phyloP scores from a whole-genome alignment of 2,329 filamentous ascomycete genomes.

The Colletotrichum sp. region DNA sequence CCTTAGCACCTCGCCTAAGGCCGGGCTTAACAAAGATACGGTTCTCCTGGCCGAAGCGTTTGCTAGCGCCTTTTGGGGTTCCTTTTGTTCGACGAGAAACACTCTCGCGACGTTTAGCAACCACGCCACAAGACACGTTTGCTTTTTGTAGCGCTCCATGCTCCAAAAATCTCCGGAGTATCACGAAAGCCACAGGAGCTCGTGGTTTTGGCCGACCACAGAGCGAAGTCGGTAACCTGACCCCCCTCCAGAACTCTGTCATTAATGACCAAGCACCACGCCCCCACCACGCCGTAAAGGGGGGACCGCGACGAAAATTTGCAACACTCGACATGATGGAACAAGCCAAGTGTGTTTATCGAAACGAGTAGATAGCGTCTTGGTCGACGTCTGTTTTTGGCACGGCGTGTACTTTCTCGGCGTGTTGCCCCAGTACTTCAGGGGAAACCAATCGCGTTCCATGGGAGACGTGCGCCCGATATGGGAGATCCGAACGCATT shows the following conservation, averaged over 20 bases:
- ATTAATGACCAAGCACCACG: conserved; percentile 6
- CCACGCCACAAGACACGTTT: background rate
- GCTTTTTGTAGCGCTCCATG: background rate
- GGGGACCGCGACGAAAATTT: background rate
- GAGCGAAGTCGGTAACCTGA: background rate
- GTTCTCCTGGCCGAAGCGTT: background rate
- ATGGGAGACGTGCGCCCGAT: background rate
- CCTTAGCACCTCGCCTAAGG: background rate
- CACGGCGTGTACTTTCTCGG: background rate
- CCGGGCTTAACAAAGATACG: background rate
- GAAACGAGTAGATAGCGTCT: background rate
- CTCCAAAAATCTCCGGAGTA: background rate
- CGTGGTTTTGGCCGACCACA: background rate
- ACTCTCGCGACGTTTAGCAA: background rate
- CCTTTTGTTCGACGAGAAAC: background rate
- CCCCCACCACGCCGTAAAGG: background rate
- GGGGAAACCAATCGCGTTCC: background rate
- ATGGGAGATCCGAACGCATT: background rate
- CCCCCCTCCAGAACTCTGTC: conserved; percentile 1
- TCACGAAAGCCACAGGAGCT: background rate
- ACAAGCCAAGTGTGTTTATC: background rate
- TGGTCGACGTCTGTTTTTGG: background rate
- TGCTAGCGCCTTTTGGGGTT: background rate
- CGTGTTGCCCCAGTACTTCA: background rate
- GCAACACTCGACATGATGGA: background rate